Evolutionary conservation across 2,329 filamentous ascomycete species (phyloP).

Genomic region (Trichophyton equinum): DNA sequence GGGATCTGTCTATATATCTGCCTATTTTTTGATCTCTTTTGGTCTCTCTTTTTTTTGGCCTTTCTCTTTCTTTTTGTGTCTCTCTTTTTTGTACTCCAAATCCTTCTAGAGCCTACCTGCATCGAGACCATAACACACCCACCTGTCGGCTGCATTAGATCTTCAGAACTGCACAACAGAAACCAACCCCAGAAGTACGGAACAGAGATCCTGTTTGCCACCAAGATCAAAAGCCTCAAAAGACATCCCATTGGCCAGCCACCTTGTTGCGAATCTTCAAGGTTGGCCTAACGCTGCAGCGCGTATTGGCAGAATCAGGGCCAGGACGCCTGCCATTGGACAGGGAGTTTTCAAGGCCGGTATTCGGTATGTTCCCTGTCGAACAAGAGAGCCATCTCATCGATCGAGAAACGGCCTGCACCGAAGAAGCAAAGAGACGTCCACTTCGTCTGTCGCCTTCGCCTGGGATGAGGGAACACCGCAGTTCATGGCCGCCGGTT

Average conservation of each 20-base stretch:
- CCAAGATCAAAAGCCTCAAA: not conserved
- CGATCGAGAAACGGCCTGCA: not conserved
- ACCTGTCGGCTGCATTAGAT: not conserved
- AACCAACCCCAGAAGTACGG: not conserved
- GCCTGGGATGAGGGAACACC: not conserved
- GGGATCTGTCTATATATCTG: not conserved
- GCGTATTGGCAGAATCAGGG: not conserved
- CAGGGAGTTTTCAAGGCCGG: not conserved
- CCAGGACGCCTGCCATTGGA: not conserved
- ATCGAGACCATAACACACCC: not conserved
- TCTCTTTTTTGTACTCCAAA: not conserved
- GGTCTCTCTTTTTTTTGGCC: not conserved
- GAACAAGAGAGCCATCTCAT: not conserved
- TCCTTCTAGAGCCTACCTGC: not conserved
- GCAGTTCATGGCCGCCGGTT: not conserved
- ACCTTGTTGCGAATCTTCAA: not conserved
- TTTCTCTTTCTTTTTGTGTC: not conserved
- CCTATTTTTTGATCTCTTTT: not conserved
- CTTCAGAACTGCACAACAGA: not conserved
- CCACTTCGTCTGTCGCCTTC: not conserved
- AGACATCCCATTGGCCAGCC: not conserved
- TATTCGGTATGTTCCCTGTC: not conserved
- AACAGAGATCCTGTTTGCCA: not conserved
- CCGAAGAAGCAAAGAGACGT: not conserved
- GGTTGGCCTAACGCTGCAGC: not conserved